These are phyloP conservation scores for Microstegium vimineum DNA, from an alignment of 176 grass and related monocot genomes.

Conservation along the genomic window DNA sequence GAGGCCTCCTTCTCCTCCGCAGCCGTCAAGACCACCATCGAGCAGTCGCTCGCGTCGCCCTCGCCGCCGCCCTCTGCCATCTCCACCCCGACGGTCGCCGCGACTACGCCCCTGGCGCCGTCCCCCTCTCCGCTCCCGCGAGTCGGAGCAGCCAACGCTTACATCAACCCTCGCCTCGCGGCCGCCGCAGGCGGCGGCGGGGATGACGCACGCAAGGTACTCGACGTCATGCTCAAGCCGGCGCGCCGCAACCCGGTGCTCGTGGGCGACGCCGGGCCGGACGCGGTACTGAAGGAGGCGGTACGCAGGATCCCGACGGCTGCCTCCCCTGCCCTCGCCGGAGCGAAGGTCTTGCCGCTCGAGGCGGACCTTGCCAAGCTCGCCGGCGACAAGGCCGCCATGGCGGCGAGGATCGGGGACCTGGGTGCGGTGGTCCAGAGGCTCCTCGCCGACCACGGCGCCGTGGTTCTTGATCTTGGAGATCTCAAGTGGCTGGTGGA, in stretches of 20 bases:
- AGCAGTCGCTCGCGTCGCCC: slow-evolving; percentile 60
- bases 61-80: slow-evolving; percentile 21
- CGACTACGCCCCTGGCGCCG: slow-evolving; percentile 9
- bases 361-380: slow-evolving; percentile 40
- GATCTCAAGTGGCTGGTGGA: slow-evolving; percentile 81
- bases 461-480: slow-evolving; percentile 72
- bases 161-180: slow-evolving; percentile 38
- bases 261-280: slow-evolving; percentile 60
- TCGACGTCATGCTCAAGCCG: slow-evolving; percentile 72
- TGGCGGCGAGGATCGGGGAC: slow-evolving; percentile 44
- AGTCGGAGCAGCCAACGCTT: slow-evolving; percentile 3
- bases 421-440: slow-evolving; percentile 37
- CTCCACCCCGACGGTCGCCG: not conserved
- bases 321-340: slow-evolving; percentile 18
- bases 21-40: slow-evolving; percentile 67
- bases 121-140: slow-evolving; percentile 29
- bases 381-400: slow-evolving; percentile 24
- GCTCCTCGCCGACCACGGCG: slow-evolving; percentile 31
- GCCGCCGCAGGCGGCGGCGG: not conserved
- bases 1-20: slow-evolving; percentile 85
- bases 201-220: slow-evolving; percentile 57
- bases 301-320: slow-evolving; percentile 44
- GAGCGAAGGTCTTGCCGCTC: slow-evolving; percentile 53
- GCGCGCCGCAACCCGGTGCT: slow-evolving; percentile 75
- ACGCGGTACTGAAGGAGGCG: slow-evolving; percentile 51